Evolutionary conservation across 2,329 filamentous ascomycete genomes (phyloP).

Genomic region (Colletotrichum camelliae): DNA sequence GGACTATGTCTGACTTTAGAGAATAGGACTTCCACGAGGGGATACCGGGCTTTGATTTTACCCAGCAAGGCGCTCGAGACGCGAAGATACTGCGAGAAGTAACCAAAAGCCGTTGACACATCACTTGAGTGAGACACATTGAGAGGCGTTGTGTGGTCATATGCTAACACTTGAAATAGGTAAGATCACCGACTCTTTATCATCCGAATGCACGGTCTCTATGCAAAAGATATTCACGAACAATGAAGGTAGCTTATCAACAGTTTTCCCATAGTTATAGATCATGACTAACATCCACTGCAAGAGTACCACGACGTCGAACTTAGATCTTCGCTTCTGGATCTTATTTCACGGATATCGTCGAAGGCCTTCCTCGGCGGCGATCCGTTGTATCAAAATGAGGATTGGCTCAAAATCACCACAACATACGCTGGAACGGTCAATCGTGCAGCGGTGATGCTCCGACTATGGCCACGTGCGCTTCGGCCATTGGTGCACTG

Average conservation of each 20-base stretch:
- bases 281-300: not conserved
- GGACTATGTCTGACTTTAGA: not conserved
- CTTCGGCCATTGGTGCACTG: constrained; percentile 47
- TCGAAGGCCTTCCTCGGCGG: constrained; percentile 53
- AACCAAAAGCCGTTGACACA: not conserved
- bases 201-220: not conserved
- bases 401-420: constrained; percentile 50
- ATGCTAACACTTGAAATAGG: not conserved
- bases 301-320: constrained; percentile 26
- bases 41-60: not conserved
- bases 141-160: not conserved
- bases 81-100: not conserved
- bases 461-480: constrained; percentile 44
- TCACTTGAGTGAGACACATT: not conserved
- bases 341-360: constrained; percentile 52
- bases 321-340: not conserved
- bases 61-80: not conserved
- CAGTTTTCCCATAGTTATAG: not conserved
- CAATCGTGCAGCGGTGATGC: constrained; percentile 37
- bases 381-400: constrained; percentile 45
- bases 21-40: constrained; percentile 1
- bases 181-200: not conserved
- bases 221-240: not conserved
- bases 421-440: constrained; percentile 45
- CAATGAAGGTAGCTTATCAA: not conserved